Conservation (phyloP, 108 stramenopile genomes). For the Cyclotella cryptica region DNA sequence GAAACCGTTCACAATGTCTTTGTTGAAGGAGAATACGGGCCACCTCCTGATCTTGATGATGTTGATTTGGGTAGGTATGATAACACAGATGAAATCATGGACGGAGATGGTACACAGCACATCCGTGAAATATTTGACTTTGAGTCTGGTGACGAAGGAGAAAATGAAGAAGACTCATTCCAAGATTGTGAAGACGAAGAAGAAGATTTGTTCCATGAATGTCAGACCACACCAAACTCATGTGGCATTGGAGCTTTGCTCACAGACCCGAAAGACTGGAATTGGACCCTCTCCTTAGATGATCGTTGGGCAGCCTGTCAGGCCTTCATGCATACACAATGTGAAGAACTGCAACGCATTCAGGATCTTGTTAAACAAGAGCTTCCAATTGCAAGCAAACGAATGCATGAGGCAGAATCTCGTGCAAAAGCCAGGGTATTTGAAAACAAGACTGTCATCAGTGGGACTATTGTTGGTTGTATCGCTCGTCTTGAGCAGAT, state of each 20-base stretch:
- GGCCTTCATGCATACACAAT: slow-evolving; percentile 33
- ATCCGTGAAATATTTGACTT: slow-evolving; percentile 57
- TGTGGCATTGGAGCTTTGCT: not conserved
- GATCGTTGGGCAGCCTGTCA: slow-evolving; percentile 52
- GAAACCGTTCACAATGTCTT: not conserved
- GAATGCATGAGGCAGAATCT: slow-evolving; percentile 37
- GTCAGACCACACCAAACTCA: slow-evolving; percentile 6
- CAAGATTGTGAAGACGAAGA: slow-evolving; percentile 13
- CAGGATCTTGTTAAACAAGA: slow-evolving; percentile 18
- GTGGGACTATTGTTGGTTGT: slow-evolving; percentile 61
- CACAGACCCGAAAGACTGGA: slow-evolving; percentile 42
- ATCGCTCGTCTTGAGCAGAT: slow-evolving; percentile 52
- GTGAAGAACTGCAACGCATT: not conserved
- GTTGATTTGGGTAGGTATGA: slow-evolving; percentile 15
- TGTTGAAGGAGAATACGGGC: slow-evolving; percentile 12
- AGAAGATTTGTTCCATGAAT: slow-evolving; percentile 9
- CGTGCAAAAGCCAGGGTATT: slow-evolving; percentile 48
- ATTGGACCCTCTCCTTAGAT: slow-evolving; percentile 44
- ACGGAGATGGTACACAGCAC: slow-evolving; percentile 44
- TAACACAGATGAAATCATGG: slow-evolving; percentile 40
- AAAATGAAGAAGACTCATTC: slow-evolving; percentile 9
- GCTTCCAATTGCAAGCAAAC: slow-evolving; percentile 29
- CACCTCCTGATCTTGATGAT: slow-evolving; percentile 24
- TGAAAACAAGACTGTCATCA: slow-evolving; percentile 51
- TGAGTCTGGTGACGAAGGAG: slow-evolving; percentile 30